Conservation (phyloP, 176 grass and related monocot species). For the Ensete ventricosum region DNA sequence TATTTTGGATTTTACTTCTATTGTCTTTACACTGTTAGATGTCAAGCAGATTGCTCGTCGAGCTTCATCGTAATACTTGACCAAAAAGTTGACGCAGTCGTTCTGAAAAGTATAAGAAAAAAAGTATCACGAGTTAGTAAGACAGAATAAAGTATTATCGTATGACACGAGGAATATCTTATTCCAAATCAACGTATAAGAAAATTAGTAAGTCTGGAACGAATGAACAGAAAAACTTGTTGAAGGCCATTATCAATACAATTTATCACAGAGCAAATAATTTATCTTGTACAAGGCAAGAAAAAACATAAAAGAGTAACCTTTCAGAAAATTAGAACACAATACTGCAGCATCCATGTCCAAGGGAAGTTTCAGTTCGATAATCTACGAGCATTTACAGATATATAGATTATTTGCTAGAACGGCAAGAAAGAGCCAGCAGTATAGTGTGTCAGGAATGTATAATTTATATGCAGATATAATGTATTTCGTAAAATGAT, state of each 20-base stretch:
- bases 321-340: background rate
- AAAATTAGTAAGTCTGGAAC: background rate
- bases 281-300: too few species aligned
- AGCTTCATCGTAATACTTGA: constrained; percentile 86
- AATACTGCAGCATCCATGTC: constrained; percentile 51
- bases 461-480: background rate
- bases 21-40: constrained; percentile 11
- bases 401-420: background rate
- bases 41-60: constrained; percentile 57
- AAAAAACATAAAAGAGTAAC: background rate
- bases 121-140: constrained; percentile 6
- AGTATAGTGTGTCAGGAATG: background rate
- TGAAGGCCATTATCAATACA: background rate
- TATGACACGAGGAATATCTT: background rate
- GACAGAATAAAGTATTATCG: constrained; percentile 1
- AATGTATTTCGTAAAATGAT: background rate
- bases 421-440: background rate
- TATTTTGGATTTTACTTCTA: constrained; percentile 74
- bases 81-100: constrained; percentile 84
- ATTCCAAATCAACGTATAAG: background rate
- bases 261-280: background rate
- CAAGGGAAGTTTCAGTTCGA: constrained; percentile 85
- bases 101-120: constrained; percentile 28
- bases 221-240: background rate
- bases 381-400: constrained; percentile 44